Conservation (phyloP, 371 early-diverging fungal genomes). For the Apophysomyces variabilis region DNA sequence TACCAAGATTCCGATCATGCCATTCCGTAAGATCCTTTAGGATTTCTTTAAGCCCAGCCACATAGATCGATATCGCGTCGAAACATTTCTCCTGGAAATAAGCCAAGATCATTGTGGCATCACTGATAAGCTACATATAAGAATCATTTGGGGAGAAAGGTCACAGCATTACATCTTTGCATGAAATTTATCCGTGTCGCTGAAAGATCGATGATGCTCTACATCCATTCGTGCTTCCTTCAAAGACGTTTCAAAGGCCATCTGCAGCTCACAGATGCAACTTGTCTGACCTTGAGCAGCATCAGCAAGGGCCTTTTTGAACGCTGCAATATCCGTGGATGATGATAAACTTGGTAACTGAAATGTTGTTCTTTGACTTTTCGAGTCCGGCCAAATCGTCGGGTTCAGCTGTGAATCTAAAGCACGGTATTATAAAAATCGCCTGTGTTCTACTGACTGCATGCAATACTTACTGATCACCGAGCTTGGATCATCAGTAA, state of each 20-base stretch:
- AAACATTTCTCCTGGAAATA: constrained; percentile 38
- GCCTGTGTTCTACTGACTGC: neutral
- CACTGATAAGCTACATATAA: constrained; percentile 17
- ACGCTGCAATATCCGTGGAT: constrained; percentile 27
- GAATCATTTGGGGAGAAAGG: neutral
- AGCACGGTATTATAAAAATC: constrained; percentile 9
- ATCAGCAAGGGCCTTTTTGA: constrained; percentile 30
- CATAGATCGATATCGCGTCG: constrained; percentile 23
- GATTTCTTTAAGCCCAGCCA: constrained; percentile 17
- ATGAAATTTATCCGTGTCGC: constrained; percentile 28
- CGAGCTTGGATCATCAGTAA: constrained; percentile 20
- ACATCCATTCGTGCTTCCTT: constrained; percentile 26
- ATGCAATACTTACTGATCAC: neutral
- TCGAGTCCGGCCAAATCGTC: constrained; percentile 24
- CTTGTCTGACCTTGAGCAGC: constrained; percentile 33
- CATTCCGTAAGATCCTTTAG: constrained; percentile 18
- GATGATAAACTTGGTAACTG: constrained; percentile 33
- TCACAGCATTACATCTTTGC: constrained; percentile 25
- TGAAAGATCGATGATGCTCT: constrained; percentile 17
- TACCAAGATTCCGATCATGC: constrained; percentile 18
- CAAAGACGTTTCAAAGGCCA: constrained; percentile 29
- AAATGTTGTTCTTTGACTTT: constrained; percentile 16
- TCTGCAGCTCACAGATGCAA: constrained; percentile 22
- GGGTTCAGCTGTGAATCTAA: constrained; percentile 10
- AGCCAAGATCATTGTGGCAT: constrained; percentile 26